Base-by-base conservation (phyloP, 116 monocot species). In the Papilionanthe hybrid region DNA sequence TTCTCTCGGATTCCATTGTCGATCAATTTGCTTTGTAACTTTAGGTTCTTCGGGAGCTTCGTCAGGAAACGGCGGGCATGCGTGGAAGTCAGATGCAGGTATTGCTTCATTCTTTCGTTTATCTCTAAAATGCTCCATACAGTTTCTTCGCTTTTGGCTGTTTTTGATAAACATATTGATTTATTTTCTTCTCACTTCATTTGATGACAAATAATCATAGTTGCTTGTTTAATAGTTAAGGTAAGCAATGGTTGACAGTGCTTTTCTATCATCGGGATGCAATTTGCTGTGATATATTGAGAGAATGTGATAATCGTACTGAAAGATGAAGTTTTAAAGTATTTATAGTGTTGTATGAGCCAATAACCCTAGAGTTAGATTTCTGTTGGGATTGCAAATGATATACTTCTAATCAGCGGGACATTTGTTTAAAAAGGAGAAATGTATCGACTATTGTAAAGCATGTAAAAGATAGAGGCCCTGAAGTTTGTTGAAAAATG, bases 11-110 rank as follows among this genome's bases (percentile, higher is more conserved):
- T 18, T 76, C 44, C 50, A 12, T 17, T 25, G 42, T 55, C 23
- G 42, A 28, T 23, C 45, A 56, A 42, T 49, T 68, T 28, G 18
- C 37, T 68, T 56, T 19, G 63, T 23, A 12, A 19, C 48, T 32
- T 82, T 55, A 96, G 96, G 84, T 96, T 73, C 90, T 93, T 67
- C 85, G 86, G 30, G 89, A 90, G 78, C 92, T 96, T 27, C 83
- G 96, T 15, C 89, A 91, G 66, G 96, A 94, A 82, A 96, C 94
- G 6, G 87, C 89, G 8, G 78, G 78, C 8, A 87, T 93, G 91
- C 71, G 60, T 48, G 91, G 96, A 44, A 94, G 92, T 86, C 92
- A 92, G 83, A 92, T 96, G 94, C 92, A 89, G 93, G 96, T 93
- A 47, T 22, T 42, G 5, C n/a, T 45, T 73, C 49, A 7, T 55